Base-by-base conservation (phyloP, 306 rosid genomes). In the Mucuna pruriens region DNA sequence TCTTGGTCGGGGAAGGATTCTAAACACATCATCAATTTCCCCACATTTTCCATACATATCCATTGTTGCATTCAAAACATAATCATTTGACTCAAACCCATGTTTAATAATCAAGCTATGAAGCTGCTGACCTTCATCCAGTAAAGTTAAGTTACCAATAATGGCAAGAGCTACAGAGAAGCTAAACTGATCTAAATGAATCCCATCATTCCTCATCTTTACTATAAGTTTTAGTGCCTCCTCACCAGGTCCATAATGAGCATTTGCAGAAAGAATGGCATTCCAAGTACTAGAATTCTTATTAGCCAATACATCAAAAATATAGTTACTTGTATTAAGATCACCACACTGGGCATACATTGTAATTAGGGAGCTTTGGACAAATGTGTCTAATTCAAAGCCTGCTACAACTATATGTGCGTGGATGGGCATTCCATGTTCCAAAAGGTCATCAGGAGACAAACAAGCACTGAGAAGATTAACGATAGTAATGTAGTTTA, bases 1-100 rank as follows among this genome's bases (percentile, higher is more conserved):
- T 55, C 74, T 71, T 25, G 92, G 89, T 20, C 48, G 80, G 57
- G 93, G 98, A 70, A 89, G 87, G 36, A 93, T 77, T 85, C 71
- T 87, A 73, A 91, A 74, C 57, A 92, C 97, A 75, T 89, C 93
- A 68, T 90, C 92, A 68, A 93, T 83, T 79, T 91, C 95, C 58
- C 98, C 97, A 74, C 99, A 95, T 85, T 93, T 95, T 82, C 92
- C 99, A 76, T 93, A 93, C 99, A 95, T 95, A 85, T 90, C 97
- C 99, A 95, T 95, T 23, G 87, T 87, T 81, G 95, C 88, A 85
- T 91, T 93, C 70, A 88, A 76, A 69, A 91, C 87, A 29, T 86
- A 95, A 85, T 88, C 83, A 73, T 93, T 92, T 23, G 86, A 87
- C 44, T 91, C 90, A n/a, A 89, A 80, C 40, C 98, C 98, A 34